Base-by-base conservation (phyloP, 371 early-diverging fungal species). In the Rhizopus stolonifer region DNA sequence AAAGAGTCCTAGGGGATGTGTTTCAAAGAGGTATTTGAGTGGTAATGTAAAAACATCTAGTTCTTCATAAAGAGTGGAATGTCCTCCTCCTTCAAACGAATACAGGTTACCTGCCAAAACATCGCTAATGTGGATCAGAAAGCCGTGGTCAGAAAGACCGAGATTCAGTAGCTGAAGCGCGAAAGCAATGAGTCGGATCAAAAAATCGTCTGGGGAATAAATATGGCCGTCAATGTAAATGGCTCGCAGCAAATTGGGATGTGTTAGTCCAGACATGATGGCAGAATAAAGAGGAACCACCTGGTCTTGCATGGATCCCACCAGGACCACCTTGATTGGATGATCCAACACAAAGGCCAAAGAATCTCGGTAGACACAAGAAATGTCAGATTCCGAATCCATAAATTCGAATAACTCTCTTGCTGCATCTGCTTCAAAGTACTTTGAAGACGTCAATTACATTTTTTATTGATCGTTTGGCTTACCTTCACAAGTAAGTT, bases 221-320 rank as follows among this genome's bases (percentile, higher is more conserved):
- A 89, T 84, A 19, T 73, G 77, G 0, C 85, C 87, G 54, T 93
- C 91, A 51, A 95, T 88, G 55, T 93, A 93, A 4, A 95, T 74
- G 1, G 93, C 93, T 8, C 97, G 87, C 44, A 87, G 84, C 14
- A 96, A 81, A 39, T 88, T 86, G 3, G 92, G 94, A 61, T 96
- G 96, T 11, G 83, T 68, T 19, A 91, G 77, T 8, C 91, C 90
- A 22, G 89, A 85, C 75, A 95, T 74, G 19, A 89, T 82, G 0
- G 92, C 91, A 11, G 96, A 96, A 69, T 95, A 92, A 17, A 95
- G 74, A 44, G 96, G 96, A 0, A 95, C 95, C 0, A 94, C 95
- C 60, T 96, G 95, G 61, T 96, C 96, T 49, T 92, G 92, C 89
- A 94, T 67, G 8, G 87, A 80, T 17, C 89, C 82, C 55, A 88